Evolutionary conservation across 768 basidiomycete species (phyloP).

Genomic region (Tephrocybe sp.): DNA sequence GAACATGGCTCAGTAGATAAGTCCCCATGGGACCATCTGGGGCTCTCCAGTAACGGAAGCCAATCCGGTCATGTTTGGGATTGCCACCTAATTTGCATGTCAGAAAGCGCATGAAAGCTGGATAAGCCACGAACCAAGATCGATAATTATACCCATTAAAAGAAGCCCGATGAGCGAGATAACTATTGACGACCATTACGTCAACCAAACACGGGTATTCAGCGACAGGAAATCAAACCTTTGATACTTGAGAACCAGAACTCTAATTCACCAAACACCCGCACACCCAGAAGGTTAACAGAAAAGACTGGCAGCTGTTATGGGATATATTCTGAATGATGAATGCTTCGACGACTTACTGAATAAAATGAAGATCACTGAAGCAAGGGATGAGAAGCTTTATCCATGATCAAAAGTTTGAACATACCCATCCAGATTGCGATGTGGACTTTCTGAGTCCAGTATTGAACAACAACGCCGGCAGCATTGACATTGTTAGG

Average conservation of each 20-base stretch:
- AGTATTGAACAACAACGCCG: constrained; percentile 49
- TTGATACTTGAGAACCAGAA: constrained; percentile 76
- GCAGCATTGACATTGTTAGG: constrained; percentile 67
- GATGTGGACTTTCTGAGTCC: constrained; percentile 42
- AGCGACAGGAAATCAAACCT: constrained; percentile 27
- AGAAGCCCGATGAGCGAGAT: constrained; percentile 47
- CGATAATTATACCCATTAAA: constrained; percentile 61
- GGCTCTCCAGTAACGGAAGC: constrained; percentile 46
- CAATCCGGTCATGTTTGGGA: constrained; percentile 42
- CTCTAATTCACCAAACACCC: constrained; percentile 70
- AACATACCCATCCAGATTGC: constrained; percentile 56
- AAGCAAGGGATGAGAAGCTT: constrained; percentile 5
- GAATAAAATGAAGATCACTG: constrained; percentile 57
- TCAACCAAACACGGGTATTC: background rate
- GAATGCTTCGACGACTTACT: constrained; percentile 30
- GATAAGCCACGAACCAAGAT: constrained; percentile 46
- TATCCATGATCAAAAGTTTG: background rate
- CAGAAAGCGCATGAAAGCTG: constrained; percentile 19
- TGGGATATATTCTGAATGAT: background rate
- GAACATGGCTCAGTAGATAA: constrained; percentile 46
- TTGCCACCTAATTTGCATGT: constrained; percentile 39
- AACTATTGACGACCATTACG: constrained; percentile 22
- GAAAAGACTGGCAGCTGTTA: constrained; percentile 37
- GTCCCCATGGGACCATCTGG: constrained; percentile 57
- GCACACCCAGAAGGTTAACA: constrained; percentile 60